phyloP scores from a whole-genome alignment of 768 basidiomycete genomes.

The Filobasidium wieringae region DNA sequence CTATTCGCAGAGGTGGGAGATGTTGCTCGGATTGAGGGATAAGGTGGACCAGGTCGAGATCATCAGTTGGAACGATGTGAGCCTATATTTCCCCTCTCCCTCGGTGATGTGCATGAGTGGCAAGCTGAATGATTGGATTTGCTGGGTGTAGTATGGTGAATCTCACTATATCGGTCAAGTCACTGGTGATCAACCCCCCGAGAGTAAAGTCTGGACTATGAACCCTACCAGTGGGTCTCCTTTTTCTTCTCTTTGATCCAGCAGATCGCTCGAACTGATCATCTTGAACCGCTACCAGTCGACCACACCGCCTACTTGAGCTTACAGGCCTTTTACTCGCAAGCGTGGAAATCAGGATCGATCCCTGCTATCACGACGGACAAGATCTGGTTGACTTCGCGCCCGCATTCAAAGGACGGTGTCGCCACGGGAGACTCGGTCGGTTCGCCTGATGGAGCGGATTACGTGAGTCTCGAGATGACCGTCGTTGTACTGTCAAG shows the following conservation, averaged over 20 bases:
- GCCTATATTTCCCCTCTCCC: not conserved
- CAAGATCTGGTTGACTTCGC: slow-evolving; percentile 29
- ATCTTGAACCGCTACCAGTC: not conserved
- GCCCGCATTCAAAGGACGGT: slow-evolving; percentile 33
- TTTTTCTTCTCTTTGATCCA: too few relatives aligned
- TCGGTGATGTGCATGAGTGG: not conserved
- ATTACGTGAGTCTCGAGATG: not conserved
- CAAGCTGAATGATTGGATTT: not conserved
- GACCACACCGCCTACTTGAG: slow-evolving; percentile 1
- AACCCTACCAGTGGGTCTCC: slow-evolving; percentile 8
- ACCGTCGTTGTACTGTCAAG: too few relatives aligned
- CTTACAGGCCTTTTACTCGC: slow-evolving; percentile 21
- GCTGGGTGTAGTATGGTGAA: slow-evolving; percentile 32
- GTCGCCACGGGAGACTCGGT: slow-evolving; percentile 15
- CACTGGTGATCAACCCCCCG: slow-evolving; percentile 27
- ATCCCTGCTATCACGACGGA: slow-evolving; percentile 29
- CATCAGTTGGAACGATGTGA: slow-evolving; percentile 39
- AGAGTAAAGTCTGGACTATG: slow-evolving; percentile 32
- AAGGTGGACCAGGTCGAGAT: slow-evolving; percentile 38
- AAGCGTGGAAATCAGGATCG: slow-evolving; percentile 36
- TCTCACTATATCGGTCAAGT: slow-evolving; percentile 31
- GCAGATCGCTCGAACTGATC: not conserved
- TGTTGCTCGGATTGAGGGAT: slow-evolving; percentile 32
- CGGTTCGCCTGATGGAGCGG: slow-evolving; percentile 1
- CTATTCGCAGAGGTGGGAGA: slow-evolving; percentile 37